Conservation (phyloP, 495 filamentous ascomycete genomes). For the Penicillium simplicissimum region DNA sequence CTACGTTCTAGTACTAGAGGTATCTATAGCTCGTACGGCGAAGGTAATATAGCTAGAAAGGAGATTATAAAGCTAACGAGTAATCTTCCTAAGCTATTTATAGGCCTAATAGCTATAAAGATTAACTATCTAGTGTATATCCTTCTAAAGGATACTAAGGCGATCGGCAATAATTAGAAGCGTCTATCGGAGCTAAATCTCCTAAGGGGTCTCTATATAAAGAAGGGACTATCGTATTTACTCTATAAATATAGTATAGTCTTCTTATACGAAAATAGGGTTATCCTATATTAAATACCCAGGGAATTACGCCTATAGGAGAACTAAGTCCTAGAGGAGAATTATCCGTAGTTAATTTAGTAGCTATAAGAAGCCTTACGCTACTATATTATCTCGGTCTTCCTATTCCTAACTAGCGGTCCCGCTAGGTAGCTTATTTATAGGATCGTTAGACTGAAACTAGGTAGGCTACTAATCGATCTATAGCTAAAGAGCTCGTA, state of each 20-base stretch:
- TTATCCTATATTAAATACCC: background rate
- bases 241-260: background rate
- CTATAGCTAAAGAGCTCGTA: background rate
- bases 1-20: background rate
- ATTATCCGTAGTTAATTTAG: background rate
- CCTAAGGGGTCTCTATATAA: background rate
- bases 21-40: background rate
- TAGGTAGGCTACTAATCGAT: background rate
- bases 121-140: background rate
- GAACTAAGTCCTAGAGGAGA: background rate
- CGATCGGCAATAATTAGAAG: background rate
- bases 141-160: background rate
- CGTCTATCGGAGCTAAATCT: background rate
- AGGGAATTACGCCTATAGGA: background rate
- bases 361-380: background rate
- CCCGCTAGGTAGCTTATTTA: too few relatives aligned
- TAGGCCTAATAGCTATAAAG: background rate
- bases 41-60: background rate
- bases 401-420: too few relatives aligned
- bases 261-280: background rate
- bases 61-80: background rate
- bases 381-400: too few relatives aligned
- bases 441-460: background rate
- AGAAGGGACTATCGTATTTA: background rate
- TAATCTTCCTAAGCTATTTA: background rate